Evolutionary conservation across 306 rosid genomes (phyloP), one percentile per base, ranked within the genome.

Genomic region (Geum urbanum): DNA sequence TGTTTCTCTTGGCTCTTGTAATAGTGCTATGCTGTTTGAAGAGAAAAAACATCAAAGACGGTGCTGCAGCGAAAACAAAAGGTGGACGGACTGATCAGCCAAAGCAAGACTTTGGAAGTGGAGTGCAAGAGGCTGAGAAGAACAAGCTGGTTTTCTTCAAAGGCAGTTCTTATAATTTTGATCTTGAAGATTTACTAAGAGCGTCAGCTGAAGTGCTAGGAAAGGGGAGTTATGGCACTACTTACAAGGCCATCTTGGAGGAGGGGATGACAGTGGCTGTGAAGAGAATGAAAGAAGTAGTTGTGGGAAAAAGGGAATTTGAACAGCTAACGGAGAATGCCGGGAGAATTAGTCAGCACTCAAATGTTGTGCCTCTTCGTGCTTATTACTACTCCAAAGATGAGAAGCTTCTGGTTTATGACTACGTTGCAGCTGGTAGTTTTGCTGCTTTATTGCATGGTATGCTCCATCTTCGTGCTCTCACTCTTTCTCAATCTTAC

Each of bases 151-250:
- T 80, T 43, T 89, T 82, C 74, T 85, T 85, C 67, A 86, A 79
- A 79, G 89, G 86, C 4, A 78, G 85, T 79, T 82, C 85, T 71
- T 75, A 68, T 56, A 82, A 78, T 63, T 89, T 89, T 79, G 92
- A 89, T 80, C 96, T 89, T 39, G 96, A 89, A 71, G 92, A 89
- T 75, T 65, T 89, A 71, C 73, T 89, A 56, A 87, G 92, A 77
- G 96, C 96, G 54, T 89, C 96, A 1, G 96, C 96, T 46, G 89
- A 87, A 73, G 92, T 89, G 19, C 87, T 89, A 48, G 96, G 96
- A 59, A 89, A 89, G 84, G 96, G 96, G 52, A 82, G 86, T 70
- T 85, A 83, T 70, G 96, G 92, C 69, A 85, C 92, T 27, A 85
- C 96, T n/a, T 89, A 89, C 56, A 89, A 85, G 67, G 96, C 96